Conservation (phyloP, 108 stramenopile species). For the Hondaea fermentalgiana region DNA sequence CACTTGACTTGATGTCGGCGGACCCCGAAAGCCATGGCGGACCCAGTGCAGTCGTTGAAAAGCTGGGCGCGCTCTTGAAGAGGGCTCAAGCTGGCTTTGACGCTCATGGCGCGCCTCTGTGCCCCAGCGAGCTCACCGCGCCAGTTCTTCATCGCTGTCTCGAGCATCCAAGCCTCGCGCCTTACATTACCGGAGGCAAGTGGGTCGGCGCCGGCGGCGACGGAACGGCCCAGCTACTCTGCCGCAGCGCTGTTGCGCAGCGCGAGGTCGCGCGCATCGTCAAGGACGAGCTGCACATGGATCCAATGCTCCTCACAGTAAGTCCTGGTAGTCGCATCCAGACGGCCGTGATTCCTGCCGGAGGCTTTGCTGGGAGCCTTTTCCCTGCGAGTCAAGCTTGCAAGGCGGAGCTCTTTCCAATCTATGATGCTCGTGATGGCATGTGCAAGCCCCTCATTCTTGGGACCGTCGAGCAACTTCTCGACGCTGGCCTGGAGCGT, state of each 20-base stretch:
- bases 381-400: conserved; percentile 19
- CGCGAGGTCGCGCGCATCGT: neutral
- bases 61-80: conserved; percentile 16
- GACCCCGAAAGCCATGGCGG: neutral
- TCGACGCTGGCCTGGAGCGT: neutral
- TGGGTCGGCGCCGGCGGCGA: conserved; percentile 34
- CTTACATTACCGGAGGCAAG: conserved; percentile 18
- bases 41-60: neutral
- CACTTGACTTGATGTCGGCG: neutral
- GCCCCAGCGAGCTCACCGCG: conserved; percentile 26
- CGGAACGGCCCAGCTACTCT: conserved; percentile 20
- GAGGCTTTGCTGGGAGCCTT: neutral
- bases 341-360: conserved; percentile 21
- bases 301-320: neutral
- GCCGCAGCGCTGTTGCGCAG: neutral
- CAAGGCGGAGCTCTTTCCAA: conserved; percentile 9
- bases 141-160: conserved; percentile 16
- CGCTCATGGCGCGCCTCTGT: neutral
- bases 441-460: conserved; percentile 17
- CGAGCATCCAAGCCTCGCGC: neutral
- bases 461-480: neutral
- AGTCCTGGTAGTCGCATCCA: neutral
- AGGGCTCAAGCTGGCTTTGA: conserved; percentile 22
- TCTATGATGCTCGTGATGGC: neutral
- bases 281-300: neutral